A percentile compares a stretch with the other conserved stretches of the same genome.
These are phyloP conservation scores for Yamadazyma dushanensis DNA, from an alignment of 1,139 yeast genomes.

Conservation along the genomic window DNA sequence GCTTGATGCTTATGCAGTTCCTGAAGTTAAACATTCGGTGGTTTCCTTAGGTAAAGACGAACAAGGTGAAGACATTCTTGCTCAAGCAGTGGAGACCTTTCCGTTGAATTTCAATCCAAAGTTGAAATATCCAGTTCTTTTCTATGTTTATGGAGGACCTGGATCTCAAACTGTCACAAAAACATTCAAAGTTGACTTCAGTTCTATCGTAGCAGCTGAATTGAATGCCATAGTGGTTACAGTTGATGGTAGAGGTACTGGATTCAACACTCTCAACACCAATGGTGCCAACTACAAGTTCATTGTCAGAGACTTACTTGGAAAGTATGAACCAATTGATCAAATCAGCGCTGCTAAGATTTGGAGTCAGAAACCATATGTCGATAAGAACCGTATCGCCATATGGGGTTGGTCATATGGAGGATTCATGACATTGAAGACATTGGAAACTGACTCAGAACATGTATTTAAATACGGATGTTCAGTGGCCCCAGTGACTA, in stretches of 20 bases:
- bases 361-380: constrained; percentile 56
- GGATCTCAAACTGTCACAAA: constrained; percentile 69
- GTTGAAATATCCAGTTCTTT: constrained; percentile 65
- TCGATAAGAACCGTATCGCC: constrained; percentile 59
- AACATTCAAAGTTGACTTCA: constrained; percentile 54
- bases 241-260: constrained; percentile 84
- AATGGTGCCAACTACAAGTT: constrained; percentile 55
- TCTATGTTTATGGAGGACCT: constrained; percentile 82
- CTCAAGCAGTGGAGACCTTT: constrained; percentile 59
- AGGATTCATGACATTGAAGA: constrained; percentile 73
- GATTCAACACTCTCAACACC: constrained; percentile 50
- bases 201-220: constrained; percentile 67
- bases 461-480: constrained; percentile 66
- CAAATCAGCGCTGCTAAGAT: constrained; percentile 67
- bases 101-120: constrained; percentile 60
- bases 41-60: constrained; percentile 51
- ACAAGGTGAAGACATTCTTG: constrained; percentile 39
- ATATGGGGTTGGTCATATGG: constrained; percentile 90
- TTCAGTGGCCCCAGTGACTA: constrained; percentile 80
- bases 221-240: constrained; percentile 73
- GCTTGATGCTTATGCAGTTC: constrained; percentile 48
- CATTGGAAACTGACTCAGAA: constrained; percentile 66
- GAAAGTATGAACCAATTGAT: constrained; percentile 67
- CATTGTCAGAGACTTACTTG: constrained; percentile 63
- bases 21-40: constrained; percentile 45